Percentiles rank a stretch among this genome's conserved stretches.
These are phyloP conservation scores for Conticribra weissflogii DNA, from an alignment of 108 stramenopile species.

Conservation along the genomic window DNA sequence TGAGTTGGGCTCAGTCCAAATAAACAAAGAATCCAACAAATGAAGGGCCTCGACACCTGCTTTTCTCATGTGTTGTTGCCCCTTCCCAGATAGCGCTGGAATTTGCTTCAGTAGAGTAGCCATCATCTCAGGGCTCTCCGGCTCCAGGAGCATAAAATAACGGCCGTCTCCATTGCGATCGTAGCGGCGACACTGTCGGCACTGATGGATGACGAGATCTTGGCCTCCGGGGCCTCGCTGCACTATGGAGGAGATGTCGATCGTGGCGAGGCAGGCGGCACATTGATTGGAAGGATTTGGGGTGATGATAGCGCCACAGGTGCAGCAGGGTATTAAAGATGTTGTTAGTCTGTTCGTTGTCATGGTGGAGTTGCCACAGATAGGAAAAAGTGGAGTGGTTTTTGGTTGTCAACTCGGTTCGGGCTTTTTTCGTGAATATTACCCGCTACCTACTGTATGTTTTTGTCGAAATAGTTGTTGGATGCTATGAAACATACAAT, in stretches of 20 bases:
- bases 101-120: slow-evolving; percentile 93
- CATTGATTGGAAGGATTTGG: slow-evolving; percentile 92
- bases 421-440: too few species aligned
- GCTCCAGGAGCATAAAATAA: slow-evolving; percentile 65
- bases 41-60: slow-evolving; percentile 41
- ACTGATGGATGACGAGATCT: slow-evolving; percentile 70
- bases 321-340: slow-evolving; percentile 52
- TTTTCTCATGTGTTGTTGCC: slow-evolving; percentile 28
- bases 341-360: slow-evolving; percentile 30
- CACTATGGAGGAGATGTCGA: slow-evolving; percentile 45
- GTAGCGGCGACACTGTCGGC: slow-evolving; percentile 91
- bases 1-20: slow-evolving; percentile 99
- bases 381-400: too few species aligned
- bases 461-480: too few species aligned
- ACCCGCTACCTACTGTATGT: too few species aligned
- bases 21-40: slow-evolving; percentile 91
- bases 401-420: too few species aligned
- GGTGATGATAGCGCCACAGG: slow-evolving; percentile 75
- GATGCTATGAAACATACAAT: too few species aligned
- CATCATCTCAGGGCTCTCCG: slow-evolving; percentile 93
- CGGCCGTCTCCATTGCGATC: slow-evolving; percentile 39
- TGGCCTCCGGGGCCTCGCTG: slow-evolving; percentile 64
- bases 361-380: too few species aligned
- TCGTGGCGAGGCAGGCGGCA: slow-evolving; percentile 60
- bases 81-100: slow-evolving; percentile 64